Evolutionary conservation across 805 yeast species (phyloP), one percentile per base, ranked within the genome.

Genomic region (Lipomyces yamanashiensis): DNA sequence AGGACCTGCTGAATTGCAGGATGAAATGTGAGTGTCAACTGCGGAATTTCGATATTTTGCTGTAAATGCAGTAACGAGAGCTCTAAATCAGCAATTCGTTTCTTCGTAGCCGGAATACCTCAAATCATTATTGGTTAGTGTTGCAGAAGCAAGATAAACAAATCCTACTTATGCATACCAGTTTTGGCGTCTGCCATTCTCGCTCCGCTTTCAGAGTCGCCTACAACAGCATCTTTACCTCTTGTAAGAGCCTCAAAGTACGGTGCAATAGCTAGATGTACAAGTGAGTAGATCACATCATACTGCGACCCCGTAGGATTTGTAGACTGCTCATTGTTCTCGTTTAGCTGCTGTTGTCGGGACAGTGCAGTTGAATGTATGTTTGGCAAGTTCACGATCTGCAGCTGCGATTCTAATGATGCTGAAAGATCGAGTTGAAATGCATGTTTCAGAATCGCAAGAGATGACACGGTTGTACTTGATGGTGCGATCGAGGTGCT

Each of bases 11-110:
- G 78, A 3, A 90, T 75, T 7, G 73, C 71, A 0, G 86, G 84
- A 70, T 89, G 91, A 1, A 84, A 77, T 0, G 82, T 71, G 1
- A 81, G 70, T 1, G 78, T 66, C 17, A 92, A 74, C 68, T 89
- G 86, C 0, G 96, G 96, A 1, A 85, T 80, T 50, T 86, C 88
- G 23, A 88, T 82, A 34, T 85, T 80, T 62, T 87, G 88, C 67
- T 88, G 87, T 15, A 90, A 75, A 71, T 87, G 87, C 63, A 85
- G 86, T 12, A 92, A 76, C 0, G 93, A 85, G 17, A 84, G 71
- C 0, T 89, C 84, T 23, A 92, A 76, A 62, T 90, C 96, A 41
- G 83, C 81, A 59, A 91, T 80, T 70, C 85, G 88, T 73, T 82
- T 85, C 67, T 85, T 85, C 0, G 91, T 81, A 2, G 77, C 71